phyloP scores from a whole-genome alignment of 1,284 basidiomycete species.

The Cystobasidiaceae sp. region DNA sequence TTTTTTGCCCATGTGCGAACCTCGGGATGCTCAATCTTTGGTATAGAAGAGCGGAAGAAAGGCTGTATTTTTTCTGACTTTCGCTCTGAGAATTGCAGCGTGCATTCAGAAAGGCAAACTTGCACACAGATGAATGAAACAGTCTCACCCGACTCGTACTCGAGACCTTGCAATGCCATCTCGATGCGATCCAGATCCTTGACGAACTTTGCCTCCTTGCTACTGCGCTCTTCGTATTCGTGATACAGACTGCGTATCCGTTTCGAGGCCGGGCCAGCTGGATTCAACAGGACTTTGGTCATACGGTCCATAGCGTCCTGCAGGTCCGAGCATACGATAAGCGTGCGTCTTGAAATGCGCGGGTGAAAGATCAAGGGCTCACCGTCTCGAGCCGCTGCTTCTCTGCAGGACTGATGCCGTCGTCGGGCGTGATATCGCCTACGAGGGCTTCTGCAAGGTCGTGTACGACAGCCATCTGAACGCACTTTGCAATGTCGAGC shows the following conservation, averaged over 20 bases:
- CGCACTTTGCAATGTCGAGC: constrained; percentile 75
- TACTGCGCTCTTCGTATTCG: constrained; percentile 84
- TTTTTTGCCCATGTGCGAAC: constrained; percentile 68
- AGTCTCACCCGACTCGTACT: constrained; percentile 54
- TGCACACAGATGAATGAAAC: too few species aligned
- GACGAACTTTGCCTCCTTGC: constrained; percentile 80
- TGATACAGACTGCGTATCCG: constrained; percentile 75
- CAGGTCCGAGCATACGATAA: neutral
- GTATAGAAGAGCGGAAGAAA: constrained; percentile 70
- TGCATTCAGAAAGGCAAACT: too few species aligned
- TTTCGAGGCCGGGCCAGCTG: constrained; percentile 64
- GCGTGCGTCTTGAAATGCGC: too few species aligned
- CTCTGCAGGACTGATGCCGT: constrained; percentile 74
- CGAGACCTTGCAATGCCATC: constrained; percentile 65
- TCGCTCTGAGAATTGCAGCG: neutral
- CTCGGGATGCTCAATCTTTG: constrained; percentile 67
- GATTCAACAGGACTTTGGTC: constrained; percentile 78
- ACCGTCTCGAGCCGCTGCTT: constrained; percentile 72
- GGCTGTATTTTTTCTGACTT: constrained; percentile 53
- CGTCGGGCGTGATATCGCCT: constrained; percentile 87
- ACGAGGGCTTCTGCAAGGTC: constrained; percentile 96
- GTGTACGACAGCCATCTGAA: constrained; percentile 84
- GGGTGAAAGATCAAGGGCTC: too few species aligned
- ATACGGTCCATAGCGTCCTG: constrained; percentile 80
- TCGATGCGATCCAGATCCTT: constrained; percentile 95